Evolutionary conservation across 148 eudicot species (phyloP).

Genomic region (Gaultheria prostrata): DNA sequence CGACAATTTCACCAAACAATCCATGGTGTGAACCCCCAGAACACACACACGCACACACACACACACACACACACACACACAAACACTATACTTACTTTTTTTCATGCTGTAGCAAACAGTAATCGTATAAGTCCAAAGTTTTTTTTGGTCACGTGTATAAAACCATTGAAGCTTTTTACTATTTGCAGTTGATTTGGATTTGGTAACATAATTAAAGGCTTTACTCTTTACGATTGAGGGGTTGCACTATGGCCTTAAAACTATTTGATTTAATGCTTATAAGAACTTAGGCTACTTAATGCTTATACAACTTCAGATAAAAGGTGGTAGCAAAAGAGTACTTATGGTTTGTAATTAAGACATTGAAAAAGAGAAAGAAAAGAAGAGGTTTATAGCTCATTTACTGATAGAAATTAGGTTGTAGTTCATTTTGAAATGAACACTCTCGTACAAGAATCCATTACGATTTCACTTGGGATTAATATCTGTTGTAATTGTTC

Average conservation of each 20-base stretch:
- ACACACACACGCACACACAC: too few relatives aligned
- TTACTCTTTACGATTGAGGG: not conserved
- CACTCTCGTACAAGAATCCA: not conserved
- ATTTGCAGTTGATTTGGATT: not conserved
- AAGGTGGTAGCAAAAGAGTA: not conserved
- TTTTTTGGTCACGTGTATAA: not conserved
- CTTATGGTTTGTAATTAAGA: not conserved
- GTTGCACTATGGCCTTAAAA: not conserved
- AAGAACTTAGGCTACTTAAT: too few relatives aligned
- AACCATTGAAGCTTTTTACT: not conserved
- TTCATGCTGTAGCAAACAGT: not conserved
- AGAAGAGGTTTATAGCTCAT: not conserved
- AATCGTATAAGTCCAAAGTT: not conserved
- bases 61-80: too few relatives aligned
- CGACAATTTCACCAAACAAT: not conserved
- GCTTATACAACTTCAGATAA: not conserved
- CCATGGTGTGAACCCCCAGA: not conserved
- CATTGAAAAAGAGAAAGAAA: not conserved
- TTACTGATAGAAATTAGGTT: not conserved
- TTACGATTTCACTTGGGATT: not conserved
- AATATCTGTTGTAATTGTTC: not conserved
- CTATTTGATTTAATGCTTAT: not conserved
- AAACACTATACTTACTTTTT: not conserved
- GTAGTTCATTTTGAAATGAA: too few relatives aligned
- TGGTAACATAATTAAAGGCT: not conserved